Percentiles rank a stretch among this genome's conserved stretches.
Evolutionary conservation across 495 filamentous ascomycete genomes (phyloP).

Genomic region (Halenospora varia): DNA sequence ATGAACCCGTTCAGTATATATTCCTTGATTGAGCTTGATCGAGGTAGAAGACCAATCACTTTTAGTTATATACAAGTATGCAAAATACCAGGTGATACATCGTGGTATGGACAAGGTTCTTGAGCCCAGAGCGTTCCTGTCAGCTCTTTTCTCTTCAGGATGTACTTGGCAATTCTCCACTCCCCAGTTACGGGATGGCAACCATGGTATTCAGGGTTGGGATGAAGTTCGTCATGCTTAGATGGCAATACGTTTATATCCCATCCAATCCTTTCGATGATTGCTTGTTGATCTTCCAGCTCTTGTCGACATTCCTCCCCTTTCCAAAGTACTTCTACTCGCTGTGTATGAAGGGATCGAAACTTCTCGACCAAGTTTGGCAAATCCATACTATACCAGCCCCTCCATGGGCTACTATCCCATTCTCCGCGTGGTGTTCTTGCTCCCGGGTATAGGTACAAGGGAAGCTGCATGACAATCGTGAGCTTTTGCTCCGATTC

Average conservation of each 20-base stretch:
- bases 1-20: not conserved
- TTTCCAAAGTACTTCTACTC: slow-evolving; percentile 7
- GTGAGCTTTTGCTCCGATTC: slow-evolving; percentile 3
- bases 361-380: slow-evolving; percentile 2
- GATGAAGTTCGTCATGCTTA: slow-evolving; percentile 1
- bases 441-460: slow-evolving; percentile 1
- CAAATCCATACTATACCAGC: slow-evolving; percentile 7
- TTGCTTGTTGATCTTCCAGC: slow-evolving; percentile 8
- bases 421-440: not conserved
- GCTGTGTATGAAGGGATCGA: slow-evolving; percentile 2
- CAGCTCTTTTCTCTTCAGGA: slow-evolving; percentile 4
- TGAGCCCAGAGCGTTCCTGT: slow-evolving; percentile 1
- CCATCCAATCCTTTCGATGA: slow-evolving; percentile 5
- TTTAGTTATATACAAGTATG: not conserved
- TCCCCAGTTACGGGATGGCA: not conserved
- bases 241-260: slow-evolving; percentile 1
- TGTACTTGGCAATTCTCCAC: slow-evolving; percentile 8
- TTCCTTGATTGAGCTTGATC: not conserved
- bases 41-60: slow-evolving; percentile 1
- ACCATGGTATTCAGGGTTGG: slow-evolving; percentile 1
- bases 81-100: slow-evolving; percentile 1
- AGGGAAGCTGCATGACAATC: slow-evolving; percentile 2
- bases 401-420: not conserved
- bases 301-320: slow-evolving; percentile 2
- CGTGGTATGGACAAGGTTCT: slow-evolving; percentile 1